A percentile compares a stretch with the other conserved stretches of the same genome.
phyloP scores from a whole-genome alignment of 768 basidiomycete species.

The Chiua virens region DNA sequence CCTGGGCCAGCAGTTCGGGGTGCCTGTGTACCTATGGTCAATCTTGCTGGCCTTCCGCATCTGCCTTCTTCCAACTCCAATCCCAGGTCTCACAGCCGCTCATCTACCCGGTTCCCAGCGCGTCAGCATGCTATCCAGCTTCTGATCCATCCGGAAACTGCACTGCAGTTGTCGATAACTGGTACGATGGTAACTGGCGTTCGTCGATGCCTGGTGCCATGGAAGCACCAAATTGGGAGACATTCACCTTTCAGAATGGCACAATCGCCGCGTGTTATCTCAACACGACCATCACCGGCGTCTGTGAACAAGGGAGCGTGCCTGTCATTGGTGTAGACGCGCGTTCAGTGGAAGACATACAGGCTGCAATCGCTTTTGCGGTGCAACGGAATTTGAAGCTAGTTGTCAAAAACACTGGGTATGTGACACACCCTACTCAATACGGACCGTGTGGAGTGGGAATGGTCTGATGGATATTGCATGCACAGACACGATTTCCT shows the following conservation, averaged over 20 bases:
- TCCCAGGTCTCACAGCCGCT: slow-evolving; percentile 44
- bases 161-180: slow-evolving; percentile 27
- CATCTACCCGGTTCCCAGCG: slow-evolving; percentile 40
- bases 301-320: slow-evolving; percentile 20
- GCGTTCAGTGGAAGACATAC: slow-evolving; percentile 16
- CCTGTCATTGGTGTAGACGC: slow-evolving; percentile 22
- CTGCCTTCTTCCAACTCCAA: slow-evolving; percentile 34
- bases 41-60: slow-evolving; percentile 43
- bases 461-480: neutral
- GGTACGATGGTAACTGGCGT: slow-evolving; percentile 39
- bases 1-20: neutral
- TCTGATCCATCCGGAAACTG: slow-evolving; percentile 40
- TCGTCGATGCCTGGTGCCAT: slow-evolving; percentile 41
- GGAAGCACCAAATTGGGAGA: slow-evolving; percentile 35
- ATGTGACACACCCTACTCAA: neutral
- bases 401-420: slow-evolving; percentile 24
- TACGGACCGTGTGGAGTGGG: no score
- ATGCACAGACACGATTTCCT: slow-evolving; percentile 36
- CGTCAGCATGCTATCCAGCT: slow-evolving; percentile 41
- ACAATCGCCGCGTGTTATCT: slow-evolving; percentile 42
- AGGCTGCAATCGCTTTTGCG: slow-evolving; percentile 23
- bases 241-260: slow-evolving; percentile 39
- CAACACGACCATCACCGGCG: slow-evolving; percentile 27
- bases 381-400: slow-evolving; percentile 10
- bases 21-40: slow-evolving; percentile 40